Evolutionary conservation across 2,329 filamentous ascomycete genomes (phyloP).

Genomic region (Fusarium burgessii): DNA sequence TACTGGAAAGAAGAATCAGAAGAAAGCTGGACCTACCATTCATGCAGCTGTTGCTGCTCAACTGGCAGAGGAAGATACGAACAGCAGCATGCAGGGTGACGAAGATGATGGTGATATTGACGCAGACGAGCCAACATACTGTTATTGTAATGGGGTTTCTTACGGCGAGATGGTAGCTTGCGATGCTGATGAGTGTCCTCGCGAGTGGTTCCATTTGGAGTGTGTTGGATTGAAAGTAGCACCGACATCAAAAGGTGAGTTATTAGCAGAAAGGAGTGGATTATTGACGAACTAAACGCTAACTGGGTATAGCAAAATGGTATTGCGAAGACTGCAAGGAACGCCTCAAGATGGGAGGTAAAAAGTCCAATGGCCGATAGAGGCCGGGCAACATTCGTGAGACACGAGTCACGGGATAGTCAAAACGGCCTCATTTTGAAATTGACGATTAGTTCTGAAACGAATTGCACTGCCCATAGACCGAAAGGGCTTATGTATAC

Average conservation of each 20-base stretch:
- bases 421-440: conserved; percentile 30
- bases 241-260: conserved; percentile 80
- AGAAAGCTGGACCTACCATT: conserved; percentile 63
- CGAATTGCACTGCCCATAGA: conserved; percentile 22
- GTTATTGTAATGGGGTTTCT: conserved; percentile 83
- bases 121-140: conserved; percentile 79
- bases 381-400: conserved; percentile 4
- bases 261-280: background rate
- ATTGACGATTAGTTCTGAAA: conserved; percentile 28
- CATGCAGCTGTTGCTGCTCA: conserved; percentile 53
- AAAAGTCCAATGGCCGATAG: conserved; percentile 63
- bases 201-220: conserved; percentile 86
- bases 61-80: conserved; percentile 56
- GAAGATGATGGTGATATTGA: conserved; percentile 70
- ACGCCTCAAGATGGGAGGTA: conserved; percentile 67
- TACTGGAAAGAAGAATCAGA: conserved; percentile 69
- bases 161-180: conserved; percentile 90
- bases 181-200: conserved; percentile 77
- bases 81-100: conserved; percentile 56
- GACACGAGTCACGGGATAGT: conserved; percentile 28
- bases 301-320: conserved; percentile 75
- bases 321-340: conserved; percentile 85
- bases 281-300: conserved; percentile 32
- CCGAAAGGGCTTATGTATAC: conserved; percentile 38
- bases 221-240: conserved; percentile 84